Evolutionary conservation across 2,329 filamentous ascomycete genomes (phyloP).

Genomic region (Cladosporium sp.): DNA sequence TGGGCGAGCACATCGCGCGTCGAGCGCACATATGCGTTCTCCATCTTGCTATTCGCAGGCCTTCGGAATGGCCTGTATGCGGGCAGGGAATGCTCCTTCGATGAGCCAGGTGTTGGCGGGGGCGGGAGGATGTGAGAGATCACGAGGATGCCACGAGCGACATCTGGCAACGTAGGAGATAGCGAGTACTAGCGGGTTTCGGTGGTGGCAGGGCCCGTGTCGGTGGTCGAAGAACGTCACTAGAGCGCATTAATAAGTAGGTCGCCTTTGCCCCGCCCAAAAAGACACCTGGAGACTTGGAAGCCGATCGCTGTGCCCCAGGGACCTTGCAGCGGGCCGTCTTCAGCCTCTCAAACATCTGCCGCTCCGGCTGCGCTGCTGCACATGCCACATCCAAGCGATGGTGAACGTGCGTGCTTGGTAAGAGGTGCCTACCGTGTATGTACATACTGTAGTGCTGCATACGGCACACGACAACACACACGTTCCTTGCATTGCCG

Average conservation of each 20-base stretch:
- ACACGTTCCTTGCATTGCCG: too few relatives aligned
- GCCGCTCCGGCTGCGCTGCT: background rate
- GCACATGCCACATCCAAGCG: background rate
- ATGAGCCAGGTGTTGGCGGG: background rate
- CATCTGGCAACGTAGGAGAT: constrained; percentile 4
- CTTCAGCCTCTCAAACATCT: background rate
- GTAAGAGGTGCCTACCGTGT: background rate
- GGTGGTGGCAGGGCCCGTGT: background rate
- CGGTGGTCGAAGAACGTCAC: background rate
- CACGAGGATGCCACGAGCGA: background rate
- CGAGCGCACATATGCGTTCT: constrained; percentile 33
- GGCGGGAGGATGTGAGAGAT: background rate
- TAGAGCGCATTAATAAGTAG: background rate
- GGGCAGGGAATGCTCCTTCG: background rate
- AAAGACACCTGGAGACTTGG: too few relatives aligned
- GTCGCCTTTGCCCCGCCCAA: background rate
- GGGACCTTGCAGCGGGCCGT: background rate
- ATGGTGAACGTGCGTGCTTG: background rate
- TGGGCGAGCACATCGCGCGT: constrained; percentile 33
- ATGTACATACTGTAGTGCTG: too few relatives aligned
- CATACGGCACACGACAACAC: too few relatives aligned
- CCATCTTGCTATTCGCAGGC: constrained; percentile 25
- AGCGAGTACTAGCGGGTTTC: background rate
- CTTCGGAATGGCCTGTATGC: background rate
- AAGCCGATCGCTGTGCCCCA: background rate